These are phyloP conservation scores for Penicillium digitatum DNA, from an alignment of 2,329 filamentous ascomycete genomes.

Conservation along the genomic window DNA sequence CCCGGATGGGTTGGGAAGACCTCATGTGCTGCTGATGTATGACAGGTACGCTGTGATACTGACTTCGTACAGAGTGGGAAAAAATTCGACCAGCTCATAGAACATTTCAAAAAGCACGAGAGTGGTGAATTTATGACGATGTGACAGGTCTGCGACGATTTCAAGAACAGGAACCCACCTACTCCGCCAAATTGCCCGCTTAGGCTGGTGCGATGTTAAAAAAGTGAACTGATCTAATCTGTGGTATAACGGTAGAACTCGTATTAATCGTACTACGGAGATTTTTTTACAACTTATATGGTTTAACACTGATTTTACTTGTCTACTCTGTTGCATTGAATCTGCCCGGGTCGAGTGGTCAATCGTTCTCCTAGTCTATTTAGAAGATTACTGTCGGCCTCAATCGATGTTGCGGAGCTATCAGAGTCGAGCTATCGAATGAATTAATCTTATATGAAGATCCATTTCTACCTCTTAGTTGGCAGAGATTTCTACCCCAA, in stretches of 20 bases:
- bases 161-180: conserved; percentile 24
- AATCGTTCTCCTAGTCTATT: not conserved
- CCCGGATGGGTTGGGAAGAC: conserved; percentile 67
- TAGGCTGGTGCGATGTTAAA: conserved; percentile 14
- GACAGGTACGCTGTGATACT: conserved; percentile 50
- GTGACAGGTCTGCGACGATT: conserved; percentile 27
- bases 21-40: conserved; percentile 70
- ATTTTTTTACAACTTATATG: not conserved
- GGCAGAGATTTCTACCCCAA: not conserved
- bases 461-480: not conserved
- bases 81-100: conserved; percentile 21
- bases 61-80: not conserved
- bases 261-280: not conserved
- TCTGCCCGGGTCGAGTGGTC: not conserved
- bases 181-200: conserved; percentile 22
- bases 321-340: not conserved
- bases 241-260: not conserved
- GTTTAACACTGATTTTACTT: not conserved
- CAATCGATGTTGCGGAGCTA: not conserved
- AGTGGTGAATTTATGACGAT: conserved; percentile 30
- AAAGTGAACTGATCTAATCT: not conserved
- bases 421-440: not conserved
- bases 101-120: conserved; percentile 29
- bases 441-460: not conserved
- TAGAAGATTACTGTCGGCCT: not conserved